Conservation (phyloP, 768 basidiomycete species). For the Lenzites betulinus region DNA sequence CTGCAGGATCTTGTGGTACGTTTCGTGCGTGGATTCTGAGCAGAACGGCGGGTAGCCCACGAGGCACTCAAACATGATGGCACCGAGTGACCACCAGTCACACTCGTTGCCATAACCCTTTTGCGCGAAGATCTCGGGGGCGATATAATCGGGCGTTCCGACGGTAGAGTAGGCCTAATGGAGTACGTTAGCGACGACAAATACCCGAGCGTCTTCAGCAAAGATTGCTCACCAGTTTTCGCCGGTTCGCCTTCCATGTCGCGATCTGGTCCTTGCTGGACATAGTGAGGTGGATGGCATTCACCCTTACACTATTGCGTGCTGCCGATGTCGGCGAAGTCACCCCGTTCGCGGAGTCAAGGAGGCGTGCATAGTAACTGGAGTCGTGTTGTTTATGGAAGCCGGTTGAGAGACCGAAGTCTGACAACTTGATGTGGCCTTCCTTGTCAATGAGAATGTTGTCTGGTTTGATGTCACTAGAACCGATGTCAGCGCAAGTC, state of each 20-base stretch:
- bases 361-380: slow-evolving; percentile 86
- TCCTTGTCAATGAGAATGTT: slow-evolving; percentile 98
- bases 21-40: slow-evolving; percentile 95
- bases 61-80: slow-evolving; percentile 97
- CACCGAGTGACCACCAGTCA: slow-evolving; percentile 99
- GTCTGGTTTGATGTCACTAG: slow-evolving; percentile 97
- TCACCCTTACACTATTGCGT: slow-evolving; percentile 95
- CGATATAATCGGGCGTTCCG: slow-evolving; percentile 95
- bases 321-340: slow-evolving; percentile 47
- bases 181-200: background rate
- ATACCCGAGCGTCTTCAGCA: background rate
- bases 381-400: slow-evolving; percentile 99
- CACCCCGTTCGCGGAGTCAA: slow-evolving; percentile 64
- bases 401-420: slow-evolving; percentile 98
- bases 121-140: slow-evolving; percentile 95
- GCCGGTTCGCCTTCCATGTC: slow-evolving; percentile 98
- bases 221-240: slow-evolving; percentile 71
- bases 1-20: slow-evolving; percentile 96
- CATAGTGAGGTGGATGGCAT: slow-evolving; percentile 96
- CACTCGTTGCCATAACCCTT: slow-evolving; percentile 98
- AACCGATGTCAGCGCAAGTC: slow-evolving; percentile 10
- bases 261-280: slow-evolving; percentile 91
- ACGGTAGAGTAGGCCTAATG: slow-evolving; percentile 94
- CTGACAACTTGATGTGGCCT: slow-evolving; percentile 96
- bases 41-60: slow-evolving; percentile 98